phyloP scores from a whole-genome alignment of 1,284 basidiomycete genomes.

The Apiotrichum siamense region DNA sequence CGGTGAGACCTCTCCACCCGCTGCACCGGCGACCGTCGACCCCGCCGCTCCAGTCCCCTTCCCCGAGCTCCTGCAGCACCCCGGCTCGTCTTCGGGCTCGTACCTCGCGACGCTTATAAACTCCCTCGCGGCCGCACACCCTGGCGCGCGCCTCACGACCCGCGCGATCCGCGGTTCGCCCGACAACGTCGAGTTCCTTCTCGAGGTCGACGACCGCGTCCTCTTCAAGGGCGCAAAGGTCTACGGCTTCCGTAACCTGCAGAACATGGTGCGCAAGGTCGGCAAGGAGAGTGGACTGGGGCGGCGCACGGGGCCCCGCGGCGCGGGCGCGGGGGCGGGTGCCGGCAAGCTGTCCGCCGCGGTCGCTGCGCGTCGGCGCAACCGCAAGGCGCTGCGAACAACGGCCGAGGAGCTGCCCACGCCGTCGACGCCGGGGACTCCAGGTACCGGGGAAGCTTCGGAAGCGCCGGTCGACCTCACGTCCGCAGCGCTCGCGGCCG shows the following conservation, averaged over 20 bases:
- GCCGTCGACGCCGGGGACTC: constrained; percentile 22
- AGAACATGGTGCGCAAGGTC: constrained; percentile 92
- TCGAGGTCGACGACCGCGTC: constrained; percentile 55
- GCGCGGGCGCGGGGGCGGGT: constrained; percentile 25
- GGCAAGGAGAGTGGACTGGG: constrained; percentile 75
- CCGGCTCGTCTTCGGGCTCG: constrained; percentile 86
- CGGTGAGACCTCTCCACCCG: constrained; percentile 49
- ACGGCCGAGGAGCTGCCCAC: constrained; percentile 25
- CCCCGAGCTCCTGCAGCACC: constrained; percentile 69
- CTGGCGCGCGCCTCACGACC: constrained; percentile 52
- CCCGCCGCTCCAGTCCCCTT: constrained; percentile 42
- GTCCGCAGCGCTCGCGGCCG: constrained; percentile 14
- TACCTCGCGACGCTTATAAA: constrained; percentile 75
- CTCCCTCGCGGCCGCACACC: constrained; percentile 50
- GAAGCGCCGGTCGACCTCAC: constrained; percentile 18
- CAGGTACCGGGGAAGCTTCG: constrained; percentile 12
- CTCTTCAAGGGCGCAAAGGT: constrained; percentile 91
- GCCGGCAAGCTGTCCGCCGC: constrained; percentile 42
- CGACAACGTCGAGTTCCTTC: constrained; percentile 62
- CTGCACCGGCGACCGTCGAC: constrained; percentile 2
- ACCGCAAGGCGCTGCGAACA: no score
- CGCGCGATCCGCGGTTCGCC: constrained; percentile 57
- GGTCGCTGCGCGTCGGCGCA: constrained; percentile 47
- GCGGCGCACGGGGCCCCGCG: constrained; percentile 48
- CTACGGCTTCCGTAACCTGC: constrained; percentile 95